Evolutionary conservation across 805 yeast species (phyloP).

Genomic region (Priceomyces castillae): DNA sequence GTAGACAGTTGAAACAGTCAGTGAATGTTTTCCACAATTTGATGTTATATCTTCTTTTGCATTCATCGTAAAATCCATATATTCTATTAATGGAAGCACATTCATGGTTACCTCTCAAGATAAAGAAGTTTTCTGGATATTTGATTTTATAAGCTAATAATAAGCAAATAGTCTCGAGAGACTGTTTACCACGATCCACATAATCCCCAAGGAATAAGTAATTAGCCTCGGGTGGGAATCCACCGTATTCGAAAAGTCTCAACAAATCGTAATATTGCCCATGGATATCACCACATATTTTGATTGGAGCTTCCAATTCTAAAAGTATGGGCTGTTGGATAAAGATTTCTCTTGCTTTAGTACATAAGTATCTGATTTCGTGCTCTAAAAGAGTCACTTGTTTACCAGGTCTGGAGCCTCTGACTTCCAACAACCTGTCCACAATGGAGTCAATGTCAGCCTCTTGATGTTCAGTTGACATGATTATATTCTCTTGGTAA

Average conservation of each 20-base stretch:
- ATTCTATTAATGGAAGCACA: slow-evolving; percentile 97
- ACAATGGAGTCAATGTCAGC: slow-evolving; percentile 96
- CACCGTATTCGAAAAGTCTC: slow-evolving; percentile 96
- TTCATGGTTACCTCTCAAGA: slow-evolving; percentile 97
- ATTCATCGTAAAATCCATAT: slow-evolving; percentile 97
- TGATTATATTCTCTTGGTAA: slow-evolving; percentile 2
- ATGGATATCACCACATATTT: slow-evolving; percentile 96
- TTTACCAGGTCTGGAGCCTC: slow-evolving; percentile 98
- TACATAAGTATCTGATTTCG: slow-evolving; percentile 92
- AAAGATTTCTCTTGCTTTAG: slow-evolving; percentile 96
- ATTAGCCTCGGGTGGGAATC: slow-evolving; percentile 98
- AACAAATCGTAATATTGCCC: slow-evolving; percentile 96
- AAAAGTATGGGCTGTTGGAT: slow-evolving; percentile 95
- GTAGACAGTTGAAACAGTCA: slow-evolving; percentile 97
- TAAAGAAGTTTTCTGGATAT: slow-evolving; percentile 96
- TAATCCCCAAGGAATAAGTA: slow-evolving; percentile 94
- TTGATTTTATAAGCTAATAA: slow-evolving; percentile 94
- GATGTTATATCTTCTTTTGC: slow-evolving; percentile 96
- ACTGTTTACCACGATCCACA: slow-evolving; percentile 98
- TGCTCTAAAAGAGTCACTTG: slow-evolving; percentile 91
- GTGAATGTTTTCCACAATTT: slow-evolving; percentile 98
- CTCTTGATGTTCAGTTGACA: slow-evolving; percentile 48
- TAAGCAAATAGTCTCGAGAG: slow-evolving; percentile 91
- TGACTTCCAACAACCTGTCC: slow-evolving; percentile 92
- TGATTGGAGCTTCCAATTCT: slow-evolving; percentile 96